Base-by-base conservation (phyloP, 2,329 filamentous ascomycete species). In the Aplosporella prunicola region DNA sequence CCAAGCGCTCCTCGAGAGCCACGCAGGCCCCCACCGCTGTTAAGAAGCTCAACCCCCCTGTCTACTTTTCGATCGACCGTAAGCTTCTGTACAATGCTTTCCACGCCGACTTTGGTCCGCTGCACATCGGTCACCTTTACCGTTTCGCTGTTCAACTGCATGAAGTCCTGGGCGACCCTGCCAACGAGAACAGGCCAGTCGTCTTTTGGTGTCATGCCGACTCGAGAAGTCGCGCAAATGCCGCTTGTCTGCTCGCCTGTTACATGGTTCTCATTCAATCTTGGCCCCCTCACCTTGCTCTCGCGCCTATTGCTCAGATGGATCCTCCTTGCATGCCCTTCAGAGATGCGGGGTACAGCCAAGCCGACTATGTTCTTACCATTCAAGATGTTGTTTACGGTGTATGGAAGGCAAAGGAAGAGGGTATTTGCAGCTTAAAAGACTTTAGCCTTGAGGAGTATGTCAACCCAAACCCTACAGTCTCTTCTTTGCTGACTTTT, bases 211-310 rank as follows among this genome's bases (percentile, higher is more conserved):
- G 88, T 63, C 80, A 79, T 50, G 81, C 88, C 5, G 88, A 98
- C 63, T 80, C 89, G 20, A 79, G 87, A 56, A 95, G 88, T 83
- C 81, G 91, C 57, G 84, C 84, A 47, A 98, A 98, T 62, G 87
- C 91, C 32, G 87, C 91, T 18, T 95, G 88, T 58, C 74, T 98
- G 54, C 76, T 98, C 30, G 89, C 91, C 38, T 94, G 87, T 67
- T 98, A 98, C 67, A 96, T 98, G 88, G 88, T 98, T 28, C 67
- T 98, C 47, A 94, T 98, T 51, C 91, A 98, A 65, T 85, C 84
- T 27, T 98, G 91, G 91, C 85, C 91, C 31, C 91, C 91, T 35
- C 91, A 98, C 67, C 69, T 96, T 51, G 91, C 91, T 22, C 74
- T 98, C 27, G 89, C 89, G 9, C 91, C 91, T 10, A 93, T 98